A percentile compares a stretch with the other conserved stretches of the same genome.
These are phyloP conservation scores for Synchytrium microbalum DNA, from an alignment of 371 early-diverging fungal species.

Conservation along the genomic window DNA sequence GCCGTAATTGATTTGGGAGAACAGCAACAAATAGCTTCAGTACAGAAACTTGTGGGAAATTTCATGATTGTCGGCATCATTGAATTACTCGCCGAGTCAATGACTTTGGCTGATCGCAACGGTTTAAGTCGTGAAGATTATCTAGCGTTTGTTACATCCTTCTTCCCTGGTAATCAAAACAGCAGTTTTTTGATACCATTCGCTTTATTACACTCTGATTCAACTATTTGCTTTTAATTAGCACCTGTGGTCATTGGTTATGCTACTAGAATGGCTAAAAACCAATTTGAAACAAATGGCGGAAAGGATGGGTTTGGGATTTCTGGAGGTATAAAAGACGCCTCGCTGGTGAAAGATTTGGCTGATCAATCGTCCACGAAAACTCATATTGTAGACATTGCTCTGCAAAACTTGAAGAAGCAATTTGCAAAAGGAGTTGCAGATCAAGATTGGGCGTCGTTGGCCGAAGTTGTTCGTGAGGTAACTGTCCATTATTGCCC, in stretches of 20 bases:
- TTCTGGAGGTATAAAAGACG: constrained; percentile 45
- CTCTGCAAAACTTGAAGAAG: constrained; percentile 5
- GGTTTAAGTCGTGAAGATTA: constrained; percentile 49
- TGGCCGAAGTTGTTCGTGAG: too few species aligned
- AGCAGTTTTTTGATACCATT: constrained; percentile 25
- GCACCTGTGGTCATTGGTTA: constrained; percentile 15
- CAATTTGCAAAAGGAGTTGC: constrained; percentile 1
- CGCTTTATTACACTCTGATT: background rate
- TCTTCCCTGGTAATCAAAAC: constrained; percentile 42
- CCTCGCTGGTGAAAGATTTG: constrained; percentile 33
- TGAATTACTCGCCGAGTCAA: constrained; percentile 58
- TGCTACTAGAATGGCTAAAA: constrained; percentile 29
- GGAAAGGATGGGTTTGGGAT: constrained; percentile 44
- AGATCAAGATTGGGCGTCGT: constrained; percentile 13
- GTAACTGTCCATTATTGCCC: too few species aligned
- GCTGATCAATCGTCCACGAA: background rate
- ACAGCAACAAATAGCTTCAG: constrained; percentile 22
- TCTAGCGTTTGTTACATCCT: constrained; percentile 42
- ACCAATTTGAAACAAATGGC: constrained; percentile 34
- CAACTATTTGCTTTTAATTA: background rate
- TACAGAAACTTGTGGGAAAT: constrained; percentile 49
- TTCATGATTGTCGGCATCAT: constrained; percentile 49
- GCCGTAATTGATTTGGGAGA: constrained; percentile 40
- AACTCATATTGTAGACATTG: background rate
- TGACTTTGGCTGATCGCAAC: constrained; percentile 56